Base-by-base conservation (phyloP, 2,329 filamentous ascomycete species). In the Cytospora piceicola region DNA sequence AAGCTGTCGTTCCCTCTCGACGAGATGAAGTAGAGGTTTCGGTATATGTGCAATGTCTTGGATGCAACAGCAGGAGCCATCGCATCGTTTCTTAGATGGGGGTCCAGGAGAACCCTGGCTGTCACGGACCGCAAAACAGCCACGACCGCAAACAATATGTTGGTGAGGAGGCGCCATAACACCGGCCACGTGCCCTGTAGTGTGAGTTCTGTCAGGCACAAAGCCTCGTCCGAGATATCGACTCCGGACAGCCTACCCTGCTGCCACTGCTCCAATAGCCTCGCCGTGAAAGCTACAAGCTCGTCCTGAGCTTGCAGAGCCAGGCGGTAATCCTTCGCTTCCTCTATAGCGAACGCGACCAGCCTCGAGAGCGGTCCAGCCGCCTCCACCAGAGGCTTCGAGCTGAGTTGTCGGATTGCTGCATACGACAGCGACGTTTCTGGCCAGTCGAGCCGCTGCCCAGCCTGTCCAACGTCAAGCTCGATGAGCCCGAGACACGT, bases 21-120 rank as follows among this genome's bases (percentile, higher is more conserved):
- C 0, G 92, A 92, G 68, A 97, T 87, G 75, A 97, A 97, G 77
- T 89, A 92, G 24, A 96, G 79, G 72, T 92, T 90, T 32, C 92
- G 88, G 14, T 97, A 84, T 15, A 87, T 87, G 67, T 90, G 88
- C 20, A 97, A 82, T 1, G 89, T 86, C 74, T 91, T 91, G 55
- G 87, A 81, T 7, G 92, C 91, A 20, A 95, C 79, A 17, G 81
- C 79, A 0, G 91, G 88, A 1, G 89, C 90, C 14, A 74, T 66
- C 9, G 73, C 70, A 64, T 80, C 75, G 58, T 78, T 79, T 8
- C 80, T 76, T 71, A 87, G 79, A 51, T 71, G 73, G 9, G 78
- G 77, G 66, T 88, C 85, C 3, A 86, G 76, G 29, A 88, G 76
- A 65, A 82, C 80, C 39, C 93, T 85, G 2, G 88, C 88, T 11